Base-by-base conservation (phyloP, 192 early-diverging fungal genomes). In the Phlyctochytrium bullatum region DNA sequence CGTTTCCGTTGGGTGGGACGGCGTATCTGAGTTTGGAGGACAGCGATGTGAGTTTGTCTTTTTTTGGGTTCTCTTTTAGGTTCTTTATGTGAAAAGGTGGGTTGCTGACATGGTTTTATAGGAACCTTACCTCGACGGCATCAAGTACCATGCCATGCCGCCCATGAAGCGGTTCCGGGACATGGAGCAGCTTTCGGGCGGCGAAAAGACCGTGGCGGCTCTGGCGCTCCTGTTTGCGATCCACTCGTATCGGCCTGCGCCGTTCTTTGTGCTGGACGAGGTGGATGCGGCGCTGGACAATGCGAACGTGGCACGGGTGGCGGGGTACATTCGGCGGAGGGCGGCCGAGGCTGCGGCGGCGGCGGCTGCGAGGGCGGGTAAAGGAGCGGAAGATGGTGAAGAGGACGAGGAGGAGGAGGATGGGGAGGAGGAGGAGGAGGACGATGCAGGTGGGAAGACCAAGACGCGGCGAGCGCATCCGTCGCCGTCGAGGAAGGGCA, bases 201-300 rank as follows among this genome's bases (percentile, higher is more conserved):
- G 97, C 68, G 97, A 99, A 81, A 99, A 98, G 80, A 96, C 96
- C 0, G 91, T 99, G 34, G 97, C 95, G 0, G 96, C 97, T 2
- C 79, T 99, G 47, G 97, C 96, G 1, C 76, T 99, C 36, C 82
- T 99, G 65, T 97, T 99, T 82, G 95, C 97, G 28, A 92, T 99
- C 69, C 96, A 96, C 74, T 86, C 74, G 23, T 95, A 87, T 86
- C 90, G 89, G 31, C 97, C 96, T 10, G 91, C 97, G 3, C 97
- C 97, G 1, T 99, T 99, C 80, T 99, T 99, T 89, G 93, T 99
- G 12, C 81, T 99, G 34, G 97, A 99, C 72, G 97, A 99, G 78
- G 94, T 99, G 6, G 97, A 99, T 76, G 97, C 97, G 2, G 97
- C 97, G 1, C 80, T 99, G 16, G 97, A 99, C 73, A 93, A 95